Base-by-base conservation (phyloP, 495 filamentous ascomycete species). In the Thozetella sp. region DNA sequence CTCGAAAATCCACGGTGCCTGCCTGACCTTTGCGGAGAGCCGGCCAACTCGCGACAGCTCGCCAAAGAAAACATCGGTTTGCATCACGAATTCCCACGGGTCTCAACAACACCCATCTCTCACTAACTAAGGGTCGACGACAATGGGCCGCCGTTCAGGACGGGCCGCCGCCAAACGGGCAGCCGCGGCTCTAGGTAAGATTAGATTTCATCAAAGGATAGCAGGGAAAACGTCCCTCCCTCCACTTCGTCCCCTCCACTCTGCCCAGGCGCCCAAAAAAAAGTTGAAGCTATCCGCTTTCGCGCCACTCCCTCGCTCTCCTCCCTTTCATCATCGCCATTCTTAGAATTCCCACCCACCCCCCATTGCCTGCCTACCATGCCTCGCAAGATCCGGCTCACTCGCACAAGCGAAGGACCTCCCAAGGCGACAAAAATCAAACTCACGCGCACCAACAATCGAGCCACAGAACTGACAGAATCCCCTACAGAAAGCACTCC, bases 401-500 rank as follows among this genome's bases (percentile, higher is more conserved):
- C 43, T 10, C 43, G 43, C 43, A 15, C 43, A 3, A 48, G n/a
- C 43, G n/a, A 19, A 10, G 43, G 11, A 10, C 9, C 43, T 48
- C 9, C 43, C 43, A 48, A 48, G n/a, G 12, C 43, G 3, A 48
- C 43, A 10, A 48, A 48, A 48, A 48, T 48, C 43, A 48, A 48
- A n/a, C 6, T 48, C n/a, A 48, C 9, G 43, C 43, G 43, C 43
- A 4, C 9, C 43, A 19, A n/a, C 43, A 19, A 20, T n/a, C 9
- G n/a, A 20, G 6, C 10, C n/a, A 19, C 40, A 9, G 20, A 52
- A 45, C 58, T 70, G 55, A 70, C 63, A n/a, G 40, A 25, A 17
- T 22, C 54, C 43, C n/a, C 34, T 60, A 2, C 65, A 85, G 82
- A 83, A 67, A 84, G 76, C 63, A 80, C 79, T 0, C 81, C 82